Conservation (phyloP, 2,329 filamentous ascomycete genomes). For the Aspergillus transmontanensis region DNA sequence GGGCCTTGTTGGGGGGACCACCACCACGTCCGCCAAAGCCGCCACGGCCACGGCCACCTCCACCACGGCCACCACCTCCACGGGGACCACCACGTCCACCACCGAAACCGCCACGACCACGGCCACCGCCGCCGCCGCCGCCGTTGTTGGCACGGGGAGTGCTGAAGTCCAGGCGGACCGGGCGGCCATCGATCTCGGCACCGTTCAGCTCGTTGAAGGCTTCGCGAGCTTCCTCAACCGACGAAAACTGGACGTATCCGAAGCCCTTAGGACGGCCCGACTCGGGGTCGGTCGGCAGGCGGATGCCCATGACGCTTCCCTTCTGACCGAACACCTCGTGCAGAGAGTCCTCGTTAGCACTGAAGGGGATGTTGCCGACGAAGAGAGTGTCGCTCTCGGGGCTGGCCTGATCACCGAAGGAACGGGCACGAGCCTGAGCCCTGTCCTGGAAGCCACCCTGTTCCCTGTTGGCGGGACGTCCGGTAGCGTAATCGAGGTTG, state of each 20-base stretch:
- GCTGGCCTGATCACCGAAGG: constrained; percentile 77
- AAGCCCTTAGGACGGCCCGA: constrained; percentile 86
- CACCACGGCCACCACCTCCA: constrained; percentile 52
- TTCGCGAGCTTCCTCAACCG: constrained; percentile 78
- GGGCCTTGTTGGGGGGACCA: constrained; percentile 52
- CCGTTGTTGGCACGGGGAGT: constrained; percentile 64
- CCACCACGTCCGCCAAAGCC: constrained; percentile 47
- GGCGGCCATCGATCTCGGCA: constrained; percentile 69
- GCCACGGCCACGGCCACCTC: constrained; percentile 43
- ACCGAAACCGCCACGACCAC: constrained; percentile 45
- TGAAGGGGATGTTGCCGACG: constrained; percentile 87
- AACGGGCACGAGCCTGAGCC: constrained; percentile 53
- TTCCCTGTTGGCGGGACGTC: constrained; percentile 60
- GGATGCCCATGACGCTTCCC: constrained; percentile 73
- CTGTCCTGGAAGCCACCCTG: constrained; percentile 63
- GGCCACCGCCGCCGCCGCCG: constrained; percentile 51
- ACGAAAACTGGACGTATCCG: constrained; percentile 83
- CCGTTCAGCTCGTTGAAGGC: constrained; percentile 73
- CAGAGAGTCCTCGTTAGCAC: constrained; percentile 75
- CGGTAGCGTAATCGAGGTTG: constrained; percentile 77
- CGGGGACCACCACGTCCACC: constrained; percentile 55
- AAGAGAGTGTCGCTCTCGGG: constrained; percentile 85
- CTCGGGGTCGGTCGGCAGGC: constrained; percentile 85
- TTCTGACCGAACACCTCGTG: constrained; percentile 73
- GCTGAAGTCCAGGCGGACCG: constrained; percentile 82